phyloP scores from a whole-genome alignment of 495 filamentous ascomycete species.

The Penicillium coffeae region DNA sequence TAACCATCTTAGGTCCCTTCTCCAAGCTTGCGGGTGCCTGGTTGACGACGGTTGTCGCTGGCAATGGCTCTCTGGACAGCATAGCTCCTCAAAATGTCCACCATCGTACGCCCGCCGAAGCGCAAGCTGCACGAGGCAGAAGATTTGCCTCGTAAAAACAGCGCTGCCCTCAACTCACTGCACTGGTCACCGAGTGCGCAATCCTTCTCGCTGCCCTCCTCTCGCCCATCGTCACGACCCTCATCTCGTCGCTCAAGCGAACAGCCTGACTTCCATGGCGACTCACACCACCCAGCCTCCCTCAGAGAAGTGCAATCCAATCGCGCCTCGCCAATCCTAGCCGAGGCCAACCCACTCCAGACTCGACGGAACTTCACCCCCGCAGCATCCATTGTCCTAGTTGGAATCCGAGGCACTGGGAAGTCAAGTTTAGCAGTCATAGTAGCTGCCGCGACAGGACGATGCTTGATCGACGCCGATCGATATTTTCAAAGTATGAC shows the following conservation, averaged over 20 bases:
- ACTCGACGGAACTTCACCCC: conserved; percentile 46
- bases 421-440: conserved; percentile 77
- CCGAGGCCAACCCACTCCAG: conserved; percentile 26
- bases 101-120: conserved; percentile 35
- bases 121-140: conserved; percentile 33
- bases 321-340: conserved; percentile 31
- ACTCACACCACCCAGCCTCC: conserved; percentile 19
- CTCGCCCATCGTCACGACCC: conserved; percentile 8
- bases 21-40: not conserved
- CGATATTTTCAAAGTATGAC: conserved; percentile 65
- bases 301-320: conserved; percentile 29
- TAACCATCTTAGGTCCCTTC: not conserved
- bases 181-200: not conserved
- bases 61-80: not conserved
- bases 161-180: not conserved
- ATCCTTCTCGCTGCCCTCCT: conserved; percentile 6
- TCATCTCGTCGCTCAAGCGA: conserved; percentile 22
- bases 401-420: conserved; percentile 71
- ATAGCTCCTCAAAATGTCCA: conserved; percentile 28
- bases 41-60: not conserved
- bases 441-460: conserved; percentile 64
- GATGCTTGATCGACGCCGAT: conserved; percentile 69
- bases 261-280: conserved; percentile 17
- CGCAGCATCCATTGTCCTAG: conserved; percentile 67
- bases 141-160: conserved; percentile 24